phyloP scores from a whole-genome alignment of 768 basidiomycete genomes.

The Gloeophyllum trabeum region DNA sequence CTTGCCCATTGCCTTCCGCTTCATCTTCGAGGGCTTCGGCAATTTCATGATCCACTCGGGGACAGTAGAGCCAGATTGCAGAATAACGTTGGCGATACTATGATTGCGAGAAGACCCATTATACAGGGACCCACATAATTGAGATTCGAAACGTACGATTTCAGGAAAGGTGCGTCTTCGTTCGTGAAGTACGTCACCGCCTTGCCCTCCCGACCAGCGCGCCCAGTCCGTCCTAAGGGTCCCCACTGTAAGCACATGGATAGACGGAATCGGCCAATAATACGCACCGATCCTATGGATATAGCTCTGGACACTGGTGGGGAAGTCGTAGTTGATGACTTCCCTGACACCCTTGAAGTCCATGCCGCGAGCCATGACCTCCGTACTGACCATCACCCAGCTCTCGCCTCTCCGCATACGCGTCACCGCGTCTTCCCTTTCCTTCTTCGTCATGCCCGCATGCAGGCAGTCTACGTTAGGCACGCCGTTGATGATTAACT shows the following conservation, averaged over 20 bases:
- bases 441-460: slow-evolving; percentile 79
- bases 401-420: slow-evolving; percentile 84
- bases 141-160: slow-evolving; percentile 44
- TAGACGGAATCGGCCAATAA: background rate
- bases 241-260: background rate
- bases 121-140: slow-evolving; percentile 1
- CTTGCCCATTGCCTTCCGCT: slow-evolving; percentile 77
- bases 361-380: slow-evolving; percentile 97
- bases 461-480: slow-evolving; percentile 84
- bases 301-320: slow-evolving; percentile 90
- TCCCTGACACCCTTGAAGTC: slow-evolving; percentile 92
- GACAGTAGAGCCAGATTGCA: slow-evolving; percentile 83
- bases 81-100: slow-evolving; percentile 92
- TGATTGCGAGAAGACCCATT: slow-evolving; percentile 1
- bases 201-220: slow-evolving; percentile 85
- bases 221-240: slow-evolving; percentile 75
- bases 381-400: slow-evolving; percentile 94
- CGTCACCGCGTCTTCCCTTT: slow-evolving; percentile 75
- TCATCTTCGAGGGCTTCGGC: slow-evolving; percentile 87
- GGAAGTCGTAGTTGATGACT: slow-evolving; percentile 97
- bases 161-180: slow-evolving; percentile 85
- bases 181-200: slow-evolving; percentile 95
- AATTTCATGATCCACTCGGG: slow-evolving; percentile 94
- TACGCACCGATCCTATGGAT: slow-evolving; percentile 82
- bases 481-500: slow-evolving; percentile 70